Percentiles rank a stretch among this genome's conserved stretches.
phyloP scores from a whole-genome alignment of 2,329 filamentous ascomycete species.

The Periconia digitata region DNA sequence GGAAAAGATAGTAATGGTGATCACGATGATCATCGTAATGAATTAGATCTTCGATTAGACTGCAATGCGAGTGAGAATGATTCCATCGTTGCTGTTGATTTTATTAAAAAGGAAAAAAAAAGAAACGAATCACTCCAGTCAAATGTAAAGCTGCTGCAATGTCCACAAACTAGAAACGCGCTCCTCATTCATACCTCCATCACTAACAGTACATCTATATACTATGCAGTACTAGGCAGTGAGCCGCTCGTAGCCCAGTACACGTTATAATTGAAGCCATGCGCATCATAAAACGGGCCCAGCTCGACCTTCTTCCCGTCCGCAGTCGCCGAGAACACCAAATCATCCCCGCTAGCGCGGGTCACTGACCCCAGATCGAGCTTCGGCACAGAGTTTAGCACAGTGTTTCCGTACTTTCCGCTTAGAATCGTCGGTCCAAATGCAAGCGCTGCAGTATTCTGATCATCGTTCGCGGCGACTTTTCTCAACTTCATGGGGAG shows the following conservation, averaged over 20 bases:
- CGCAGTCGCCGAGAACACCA: conserved; percentile 21
- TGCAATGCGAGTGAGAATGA: no score
- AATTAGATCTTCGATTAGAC: no score
- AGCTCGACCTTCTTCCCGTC: conserved; percentile 18
- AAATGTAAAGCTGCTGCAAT: no score
- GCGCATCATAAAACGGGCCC: conserved; percentile 27
- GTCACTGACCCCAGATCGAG: conserved; percentile 18
- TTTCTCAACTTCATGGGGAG: conserved; percentile 51
- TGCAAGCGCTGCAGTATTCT: conserved; percentile 47
- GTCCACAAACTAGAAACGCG: no score
- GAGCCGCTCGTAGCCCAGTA: conserved; percentile 23
- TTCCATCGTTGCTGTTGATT: no score
- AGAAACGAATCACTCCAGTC: no score
- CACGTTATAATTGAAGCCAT: conserved; percentile 27
- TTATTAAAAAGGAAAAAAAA: no score
- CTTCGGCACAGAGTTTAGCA: conserved; percentile 14
- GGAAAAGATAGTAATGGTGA: no score
- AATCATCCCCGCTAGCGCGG: conserved; percentile 7
- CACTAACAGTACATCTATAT: not conserved
- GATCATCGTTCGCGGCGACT: conserved; percentile 52
- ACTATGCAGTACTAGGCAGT: conserved; percentile 6
- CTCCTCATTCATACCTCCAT: no score
- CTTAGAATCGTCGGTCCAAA: conserved; percentile 52
- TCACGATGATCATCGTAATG: no score
- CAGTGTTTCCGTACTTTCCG: conserved; percentile 47